Base-by-base conservation (phyloP, 2,329 filamentous ascomycete species). In the Aspergillus sp. region DNA sequence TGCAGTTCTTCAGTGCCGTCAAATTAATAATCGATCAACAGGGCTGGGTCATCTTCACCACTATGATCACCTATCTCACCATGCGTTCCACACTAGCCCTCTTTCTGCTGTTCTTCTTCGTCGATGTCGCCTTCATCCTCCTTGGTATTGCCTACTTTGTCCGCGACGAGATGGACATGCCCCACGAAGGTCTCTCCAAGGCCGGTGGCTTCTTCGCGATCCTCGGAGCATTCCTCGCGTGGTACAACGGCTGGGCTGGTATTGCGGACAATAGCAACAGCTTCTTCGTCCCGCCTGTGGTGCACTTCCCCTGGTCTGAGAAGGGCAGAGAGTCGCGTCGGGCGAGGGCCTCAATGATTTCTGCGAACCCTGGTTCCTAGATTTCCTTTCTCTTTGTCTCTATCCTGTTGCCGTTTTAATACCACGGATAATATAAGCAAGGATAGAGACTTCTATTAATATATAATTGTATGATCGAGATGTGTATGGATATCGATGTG, bases 31-130 rank as follows among this genome's bases (percentile, higher is more conserved):
- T 12, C n/a, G 6, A 10, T 1, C 39, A 3, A 33, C 49, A 69
- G 66, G 73, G 82, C 63, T 88, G 85, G 85, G 86, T 85, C 70
- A 86, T 88, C 68, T 88, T 88, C 72, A 88, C 84, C 34, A 81
- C 79, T 40, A 64, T 88, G 42, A 68, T 88, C 49, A 72, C 86
- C 28, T 55, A 88, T 41, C 82, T 80, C 72, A 88, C 85, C 1
- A 71, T 88, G 43, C 78, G 79, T 51, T 88, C 84, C 4, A 86
- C 83, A 36, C 71, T 87, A 56, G 82, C 83, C 55, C 87, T 88
- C 74, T 86, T 82, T 71, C 59, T 73, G 9, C 77, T 88, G 30
- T 88, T 88, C 73, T 76, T 87, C 65, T 79, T 75, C 41, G 81
- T 88, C 48, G 83, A 86, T 64, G 58, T 86, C 27, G 76, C 82